Conservation (phyloP, 192 early-diverging fungal genomes). For the Coemansia umbellata region DNA sequence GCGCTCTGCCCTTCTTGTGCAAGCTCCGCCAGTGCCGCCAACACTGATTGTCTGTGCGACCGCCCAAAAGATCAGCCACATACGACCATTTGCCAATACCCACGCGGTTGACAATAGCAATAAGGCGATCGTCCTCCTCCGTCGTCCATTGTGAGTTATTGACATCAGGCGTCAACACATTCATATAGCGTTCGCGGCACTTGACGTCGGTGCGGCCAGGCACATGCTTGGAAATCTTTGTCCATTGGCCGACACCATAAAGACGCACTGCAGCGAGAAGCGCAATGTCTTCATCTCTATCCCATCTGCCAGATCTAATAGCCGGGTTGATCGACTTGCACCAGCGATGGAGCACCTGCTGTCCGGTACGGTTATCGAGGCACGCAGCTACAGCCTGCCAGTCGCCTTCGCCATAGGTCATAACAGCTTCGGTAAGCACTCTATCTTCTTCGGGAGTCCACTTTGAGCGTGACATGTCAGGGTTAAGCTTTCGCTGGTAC, state of each 20-base stretch:
- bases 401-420: constrained; percentile 63
- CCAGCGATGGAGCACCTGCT: constrained; percentile 73
- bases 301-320: constrained; percentile 64
- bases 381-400: constrained; percentile 68
- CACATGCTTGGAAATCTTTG: constrained; percentile 65
- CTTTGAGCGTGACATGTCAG: constrained; percentile 42
- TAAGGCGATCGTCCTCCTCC: constrained; percentile 49
- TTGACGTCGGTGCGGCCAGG: constrained; percentile 72
- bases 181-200: constrained; percentile 74
- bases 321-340: constrained; percentile 64
- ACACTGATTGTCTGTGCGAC: constrained; percentile 59
- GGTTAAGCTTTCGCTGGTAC: constrained; percentile 55
- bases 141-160: constrained; percentile 57
- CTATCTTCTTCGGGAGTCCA: constrained; percentile 72
- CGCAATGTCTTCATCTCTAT: constrained; percentile 63
- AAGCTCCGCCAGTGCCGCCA: constrained; percentile 52
- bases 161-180: constrained; percentile 59
- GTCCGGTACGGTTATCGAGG: constrained; percentile 62
- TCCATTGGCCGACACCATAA: constrained; percentile 68
- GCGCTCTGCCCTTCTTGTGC: constrained; percentile 48
- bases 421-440: constrained; percentile 59
- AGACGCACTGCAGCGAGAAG: constrained; percentile 59
- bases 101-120: constrained; percentile 38
- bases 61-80: constrained; percentile 47
- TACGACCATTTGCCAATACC: constrained; percentile 59